Evolutionary conservation across 2,329 filamentous ascomycete genomes (phyloP).

Genomic region (Curvularia sp.): DNA sequence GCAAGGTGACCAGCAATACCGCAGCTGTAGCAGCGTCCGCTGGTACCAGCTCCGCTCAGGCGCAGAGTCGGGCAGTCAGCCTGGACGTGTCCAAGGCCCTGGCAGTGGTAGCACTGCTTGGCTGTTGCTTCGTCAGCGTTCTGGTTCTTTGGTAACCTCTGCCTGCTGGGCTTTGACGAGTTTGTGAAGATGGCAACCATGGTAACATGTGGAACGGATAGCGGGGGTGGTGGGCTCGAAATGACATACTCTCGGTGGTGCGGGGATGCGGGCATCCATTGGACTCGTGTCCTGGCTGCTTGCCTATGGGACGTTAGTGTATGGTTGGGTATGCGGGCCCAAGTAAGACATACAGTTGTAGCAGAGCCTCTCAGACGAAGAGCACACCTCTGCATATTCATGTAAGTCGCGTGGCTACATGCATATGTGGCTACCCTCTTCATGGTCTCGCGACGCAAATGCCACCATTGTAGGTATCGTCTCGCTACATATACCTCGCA

Average conservation of each 20-base stretch:
- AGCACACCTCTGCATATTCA: slow-evolving; percentile 79
- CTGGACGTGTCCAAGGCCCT: slow-evolving; percentile 97
- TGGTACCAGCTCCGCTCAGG: slow-evolving; percentile 78
- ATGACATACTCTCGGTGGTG: slow-evolving; percentile 81
- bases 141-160: neutral
- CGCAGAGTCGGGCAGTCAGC: slow-evolving; percentile 97
- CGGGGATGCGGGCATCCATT: slow-evolving; percentile 96
- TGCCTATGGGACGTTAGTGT: slow-evolving; percentile 60
- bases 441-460: slow-evolving; percentile 32
- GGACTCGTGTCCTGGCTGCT: slow-evolving; percentile 94
- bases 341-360: slow-evolving; percentile 83
- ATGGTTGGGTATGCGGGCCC: slow-evolving; percentile 12
- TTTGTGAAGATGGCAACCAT: slow-evolving; percentile 3
- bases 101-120: slow-evolving; percentile 99
- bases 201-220: slow-evolving; percentile 1
- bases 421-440: slow-evolving; percentile 13
- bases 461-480: slow-evolving; percentile 15
- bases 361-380: slow-evolving; percentile 96
- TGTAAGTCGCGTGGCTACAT: slow-evolving; percentile 33
- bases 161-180: neutral
- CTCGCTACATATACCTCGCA: slow-evolving; percentile 23
- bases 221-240: neutral
- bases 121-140: slow-evolving; percentile 58
- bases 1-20: slow-evolving; percentile 92
- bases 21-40: slow-evolving; percentile 96